Conservation (phyloP, 768 basidiomycete species). For the Phylloporus arenicola region DNA sequence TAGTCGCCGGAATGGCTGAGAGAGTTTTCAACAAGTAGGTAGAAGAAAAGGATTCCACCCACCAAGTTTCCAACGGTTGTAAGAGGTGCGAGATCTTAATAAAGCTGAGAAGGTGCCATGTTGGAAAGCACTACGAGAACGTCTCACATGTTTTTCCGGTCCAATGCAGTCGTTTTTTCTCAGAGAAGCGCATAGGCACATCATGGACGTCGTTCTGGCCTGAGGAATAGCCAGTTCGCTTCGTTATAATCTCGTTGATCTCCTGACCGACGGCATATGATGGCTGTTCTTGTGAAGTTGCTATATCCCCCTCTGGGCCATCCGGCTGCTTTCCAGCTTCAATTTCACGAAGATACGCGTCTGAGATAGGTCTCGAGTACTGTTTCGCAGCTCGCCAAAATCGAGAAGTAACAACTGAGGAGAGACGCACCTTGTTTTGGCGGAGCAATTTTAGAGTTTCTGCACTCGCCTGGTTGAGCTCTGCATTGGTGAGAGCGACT, state of each 20-base stretch:
- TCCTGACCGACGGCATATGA: neutral
- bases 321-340: conserved; percentile 28
- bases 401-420: neutral
- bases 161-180: conserved; percentile 89
- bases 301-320: neutral
- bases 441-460: conserved; percentile 58
- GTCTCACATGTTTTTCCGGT: conserved; percentile 74
- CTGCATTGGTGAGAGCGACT: conserved; percentile 43
- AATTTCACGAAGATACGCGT: conserved; percentile 54
- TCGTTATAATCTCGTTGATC: conserved; percentile 23
- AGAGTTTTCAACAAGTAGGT: neutral
- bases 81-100: conserved; percentile 64
- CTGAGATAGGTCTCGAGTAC: conserved; percentile 63
- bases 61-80: conserved; percentile 96
- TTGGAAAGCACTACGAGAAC: neutral
- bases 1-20: conserved; percentile 85
- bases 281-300: conserved; percentile 14
- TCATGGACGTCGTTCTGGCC: conserved; percentile 58
- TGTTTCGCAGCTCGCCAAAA: conserved; percentile 22
- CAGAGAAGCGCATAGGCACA: conserved; percentile 60
- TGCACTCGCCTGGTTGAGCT: conserved; percentile 64
- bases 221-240: conserved; percentile 32
- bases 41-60: neutral
- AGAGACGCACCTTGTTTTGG: conserved; percentile 54
- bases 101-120: conserved; percentile 26